These are phyloP conservation scores for Colletotrichum sp. DNA, from an alignment of 2,329 filamentous ascomycete species.

Conservation along the genomic window DNA sequence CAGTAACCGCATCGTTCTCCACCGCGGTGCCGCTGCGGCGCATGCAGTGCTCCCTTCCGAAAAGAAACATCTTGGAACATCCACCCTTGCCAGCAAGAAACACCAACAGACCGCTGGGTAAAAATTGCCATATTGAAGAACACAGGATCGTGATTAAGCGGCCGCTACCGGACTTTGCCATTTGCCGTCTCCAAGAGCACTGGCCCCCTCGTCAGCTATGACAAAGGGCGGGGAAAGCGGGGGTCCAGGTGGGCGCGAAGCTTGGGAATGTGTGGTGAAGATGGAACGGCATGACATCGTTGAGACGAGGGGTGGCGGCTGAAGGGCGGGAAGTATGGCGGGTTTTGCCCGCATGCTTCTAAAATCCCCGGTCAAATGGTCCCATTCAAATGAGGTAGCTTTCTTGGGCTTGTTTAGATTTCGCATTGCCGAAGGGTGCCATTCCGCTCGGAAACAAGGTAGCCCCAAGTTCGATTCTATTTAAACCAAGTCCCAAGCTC, in stretches of 20 bases:
- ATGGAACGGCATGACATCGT: constrained; percentile 14
- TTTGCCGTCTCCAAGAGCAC: not conserved
- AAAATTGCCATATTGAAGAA: not conserved
- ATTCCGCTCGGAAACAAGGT: not conserved
- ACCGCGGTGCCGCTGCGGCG: not conserved
- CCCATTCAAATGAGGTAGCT: not conserved
- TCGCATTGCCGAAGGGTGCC: not conserved
- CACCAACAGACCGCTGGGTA: not conserved
- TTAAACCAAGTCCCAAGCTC: not conserved
- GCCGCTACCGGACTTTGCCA: not conserved
- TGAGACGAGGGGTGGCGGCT: not conserved
- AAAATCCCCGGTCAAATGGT: not conserved
- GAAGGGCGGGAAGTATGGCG: not conserved
- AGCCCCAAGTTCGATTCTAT: not conserved
- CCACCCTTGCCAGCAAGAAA: not conserved
- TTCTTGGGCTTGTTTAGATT: not conserved
- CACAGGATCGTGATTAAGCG: not conserved
- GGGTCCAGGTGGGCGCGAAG: not conserved
- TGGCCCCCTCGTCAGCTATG: constrained; percentile 29
- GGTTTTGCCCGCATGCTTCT: not conserved
- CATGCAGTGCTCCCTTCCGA: not conserved
- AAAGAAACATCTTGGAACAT: not conserved
- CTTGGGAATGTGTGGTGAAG: not conserved
- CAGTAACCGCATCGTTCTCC: not conserved
- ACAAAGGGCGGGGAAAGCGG: constrained; percentile 36